A percentile compares a stretch with the other conserved stretches of the same genome.
phyloP scores from a whole-genome alignment of 139 green algal species.

The Haematococcus sp. region DNA sequence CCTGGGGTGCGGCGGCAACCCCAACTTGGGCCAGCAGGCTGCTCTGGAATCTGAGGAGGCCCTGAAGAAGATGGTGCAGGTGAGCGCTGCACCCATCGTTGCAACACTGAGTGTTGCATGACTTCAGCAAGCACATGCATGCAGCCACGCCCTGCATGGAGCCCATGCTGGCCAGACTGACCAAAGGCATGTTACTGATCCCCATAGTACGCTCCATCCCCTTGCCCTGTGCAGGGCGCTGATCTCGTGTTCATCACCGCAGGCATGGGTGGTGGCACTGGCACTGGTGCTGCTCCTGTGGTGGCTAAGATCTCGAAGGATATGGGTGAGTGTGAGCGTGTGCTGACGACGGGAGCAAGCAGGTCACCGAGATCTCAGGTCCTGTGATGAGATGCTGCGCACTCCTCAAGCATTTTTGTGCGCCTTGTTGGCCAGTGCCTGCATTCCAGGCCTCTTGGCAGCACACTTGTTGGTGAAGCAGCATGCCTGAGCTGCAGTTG shows the following conservation, averaged over 20 bases:
- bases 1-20: slow-evolving; percentile 89
- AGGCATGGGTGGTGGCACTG: slow-evolving; percentile 93
- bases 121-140: no score
- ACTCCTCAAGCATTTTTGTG: no score
- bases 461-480: no score
- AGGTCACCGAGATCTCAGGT: no score
- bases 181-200: background rate
- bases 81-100: background rate
- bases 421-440: no score
- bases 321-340: slow-evolving; percentile 35
- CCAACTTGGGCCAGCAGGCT: slow-evolving; percentile 84
- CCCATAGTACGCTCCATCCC: background rate
- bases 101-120: no score
- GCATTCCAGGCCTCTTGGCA: no score
- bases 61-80: slow-evolving; percentile 54
- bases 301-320: slow-evolving; percentile 80
- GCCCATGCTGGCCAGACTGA: no score
- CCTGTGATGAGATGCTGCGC: no score
- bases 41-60: slow-evolving; percentile 85
- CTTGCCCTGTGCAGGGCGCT: slow-evolving; percentile 39
- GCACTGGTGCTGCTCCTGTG: slow-evolving; percentile 86
- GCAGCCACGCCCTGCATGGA: no score
- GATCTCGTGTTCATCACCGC: slow-evolving; percentile 88
- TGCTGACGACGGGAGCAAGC: background rate
- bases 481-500: no score